Evolutionary conservation across 1,284 basidiomycete species (phyloP).

Genomic region (Coriolopsis trogii): DNA sequence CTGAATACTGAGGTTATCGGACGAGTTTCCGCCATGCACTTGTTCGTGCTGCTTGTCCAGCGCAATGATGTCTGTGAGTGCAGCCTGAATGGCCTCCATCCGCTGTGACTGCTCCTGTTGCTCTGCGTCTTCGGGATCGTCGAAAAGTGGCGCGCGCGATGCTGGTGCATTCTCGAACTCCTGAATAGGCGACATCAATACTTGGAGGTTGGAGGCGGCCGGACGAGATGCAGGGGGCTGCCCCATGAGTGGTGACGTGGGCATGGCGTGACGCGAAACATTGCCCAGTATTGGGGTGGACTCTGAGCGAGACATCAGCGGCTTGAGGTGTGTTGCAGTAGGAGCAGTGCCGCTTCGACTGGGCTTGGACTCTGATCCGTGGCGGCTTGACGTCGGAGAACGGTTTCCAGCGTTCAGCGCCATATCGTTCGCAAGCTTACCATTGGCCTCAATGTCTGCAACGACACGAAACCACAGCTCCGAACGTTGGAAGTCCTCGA

Average conservation of each 20-base stretch:
- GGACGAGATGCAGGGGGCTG: slow-evolving; percentile 32
- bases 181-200: slow-evolving; percentile 71
- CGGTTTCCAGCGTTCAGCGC: slow-evolving; percentile 4
- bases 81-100: slow-evolving; percentile 94
- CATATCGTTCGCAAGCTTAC: slow-evolving; percentile 18
- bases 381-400: slow-evolving; percentile 16
- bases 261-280: slow-evolving; percentile 36
- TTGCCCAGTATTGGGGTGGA: slow-evolving; percentile 38
- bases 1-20: slow-evolving; percentile 22
- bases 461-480: slow-evolving; percentile 91
- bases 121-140: slow-evolving; percentile 67
- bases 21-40: slow-evolving; percentile 13
- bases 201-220: slow-evolving; percentile 65
- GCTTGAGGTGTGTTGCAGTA: slow-evolving; percentile 9
- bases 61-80: slow-evolving; percentile 92
- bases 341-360: slow-evolving; percentile 10
- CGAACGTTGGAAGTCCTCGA: slow-evolving; percentile 83
- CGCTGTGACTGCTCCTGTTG: slow-evolving; percentile 57
- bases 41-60: slow-evolving; percentile 56
- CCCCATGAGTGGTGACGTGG: slow-evolving; percentile 9
- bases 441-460: slow-evolving; percentile 61
- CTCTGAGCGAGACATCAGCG: slow-evolving; percentile 38
- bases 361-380: slow-evolving; percentile 14
- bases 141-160: slow-evolving; percentile 78
- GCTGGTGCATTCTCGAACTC: slow-evolving; percentile 45